Evolutionary conservation across 2,329 filamentous ascomycete species (phyloP), one percentile per base, ranked within the genome.

Genomic region (Ceratocystis variospora): DNA sequence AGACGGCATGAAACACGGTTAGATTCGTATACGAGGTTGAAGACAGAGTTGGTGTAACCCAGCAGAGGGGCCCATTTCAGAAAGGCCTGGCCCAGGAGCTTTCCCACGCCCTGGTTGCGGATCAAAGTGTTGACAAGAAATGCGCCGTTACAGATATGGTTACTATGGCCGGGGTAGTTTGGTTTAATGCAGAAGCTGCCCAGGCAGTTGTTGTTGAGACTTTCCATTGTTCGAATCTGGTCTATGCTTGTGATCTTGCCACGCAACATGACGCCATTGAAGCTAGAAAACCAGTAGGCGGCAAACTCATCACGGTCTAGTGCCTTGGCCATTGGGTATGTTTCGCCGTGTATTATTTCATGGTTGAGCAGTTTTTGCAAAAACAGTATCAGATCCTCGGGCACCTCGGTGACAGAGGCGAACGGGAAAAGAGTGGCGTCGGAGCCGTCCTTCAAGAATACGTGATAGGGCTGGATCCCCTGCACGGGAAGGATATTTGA

Each of bases 111-210:
- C 68, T 86, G 86, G 74, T 88, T 88, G 68, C 88, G 84, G 63
- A 86, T 82, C 12, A 85, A 85, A 72, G 88, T 85, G 8, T 87
- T 90, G 68, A 90, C 87, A 64, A 91, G 79, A 73, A 91, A 90
- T 41, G 86, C 87, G 67, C 84, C 92, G 73, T 95, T 96, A 79
- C 90, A 96, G 63, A 96, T 84, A 78, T 96, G 91, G 75, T 88
- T 94, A 77, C 89, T 94, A 67, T 91, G 83, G 61, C 91, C 91
- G 0, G 91, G 90, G 74, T 96, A 96, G 76, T 96, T 96, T 61
- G 91, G 90, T 77, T 94, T 92, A 80, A 96, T 89, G 77, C 94
- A 95, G 77, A 96, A 96, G 77, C 89, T 95, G 67, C 91, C 91
- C 55, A 96, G 78, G 72, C 90, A 96, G 71, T 88, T 81, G 72